Percentiles rank a stretch among this genome's conserved stretches.
phyloP scores from a whole-genome alignment of 2,329 filamentous ascomycete genomes.

The Fusarium mundagurra region DNA sequence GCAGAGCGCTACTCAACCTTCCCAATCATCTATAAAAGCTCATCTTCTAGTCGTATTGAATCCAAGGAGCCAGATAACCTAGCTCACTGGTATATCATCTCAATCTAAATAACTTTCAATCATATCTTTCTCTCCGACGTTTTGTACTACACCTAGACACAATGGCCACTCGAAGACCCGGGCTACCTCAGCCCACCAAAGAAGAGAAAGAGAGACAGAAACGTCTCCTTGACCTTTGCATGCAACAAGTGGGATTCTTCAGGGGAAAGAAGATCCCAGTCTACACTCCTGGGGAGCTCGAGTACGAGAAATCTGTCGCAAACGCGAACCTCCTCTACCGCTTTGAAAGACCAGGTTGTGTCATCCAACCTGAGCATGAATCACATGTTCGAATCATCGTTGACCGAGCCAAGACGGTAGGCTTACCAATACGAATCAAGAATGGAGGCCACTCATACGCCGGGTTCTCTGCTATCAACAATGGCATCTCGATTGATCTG shows the following conservation, averaged over 20 bases:
- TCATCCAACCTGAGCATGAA: slow-evolving; percentile 22
- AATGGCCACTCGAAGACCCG: background rate
- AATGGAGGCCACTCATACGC: slow-evolving; percentile 46
- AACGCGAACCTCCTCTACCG: slow-evolving; percentile 31
- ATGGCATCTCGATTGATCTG: slow-evolving; percentile 46
- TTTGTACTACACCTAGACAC: too few relatives aligned
- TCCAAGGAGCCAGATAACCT: too few relatives aligned
- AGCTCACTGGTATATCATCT: too few relatives aligned
- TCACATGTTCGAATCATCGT: slow-evolving; percentile 10
- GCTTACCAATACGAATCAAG: slow-evolving; percentile 42
- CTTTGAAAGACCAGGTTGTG: slow-evolving; percentile 20
- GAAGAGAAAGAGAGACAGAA: rapidly evolving
- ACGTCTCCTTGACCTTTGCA: background rate
- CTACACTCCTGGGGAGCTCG: background rate
- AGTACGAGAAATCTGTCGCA: slow-evolving; percentile 26
- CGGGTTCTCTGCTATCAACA: slow-evolving; percentile 43
- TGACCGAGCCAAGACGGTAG: background rate
- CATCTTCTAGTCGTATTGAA: rapidly evolving
- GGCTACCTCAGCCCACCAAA: rapidly evolving
- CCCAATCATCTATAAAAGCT: background rate
- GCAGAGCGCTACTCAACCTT: rapidly evolving
- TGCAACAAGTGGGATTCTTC: slow-evolving; percentile 11
- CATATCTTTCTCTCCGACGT: background rate
- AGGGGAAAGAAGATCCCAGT: slow-evolving; percentile 2
- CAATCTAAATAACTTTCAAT: background rate